phyloP scores from a whole-genome alignment of 495 filamentous ascomycete genomes.

The Chaetomium tenue region DNA sequence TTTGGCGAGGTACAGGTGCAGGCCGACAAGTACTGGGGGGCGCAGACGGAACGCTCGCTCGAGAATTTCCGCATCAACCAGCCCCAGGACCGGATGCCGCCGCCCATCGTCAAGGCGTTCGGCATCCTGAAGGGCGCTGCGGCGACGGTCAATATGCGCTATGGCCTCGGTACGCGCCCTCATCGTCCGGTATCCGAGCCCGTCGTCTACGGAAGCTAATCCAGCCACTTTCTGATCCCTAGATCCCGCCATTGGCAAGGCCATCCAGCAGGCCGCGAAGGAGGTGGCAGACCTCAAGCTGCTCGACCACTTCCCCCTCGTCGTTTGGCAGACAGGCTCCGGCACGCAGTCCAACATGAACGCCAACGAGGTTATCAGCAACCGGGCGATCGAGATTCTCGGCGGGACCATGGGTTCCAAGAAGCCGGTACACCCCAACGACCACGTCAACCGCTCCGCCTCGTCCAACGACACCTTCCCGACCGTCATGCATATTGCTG shows the following conservation, averaged over 20 bases:
- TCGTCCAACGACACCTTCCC: slow-evolving; percentile 99
- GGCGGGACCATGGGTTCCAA: slow-evolving; percentile 92
- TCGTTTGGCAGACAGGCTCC: slow-evolving; percentile 98
- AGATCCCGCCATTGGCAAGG: slow-evolving; percentile 89
- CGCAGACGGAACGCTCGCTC: slow-evolving; percentile 95
- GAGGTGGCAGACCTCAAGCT: slow-evolving; percentile 95
- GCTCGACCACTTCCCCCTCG: slow-evolving; percentile 95
- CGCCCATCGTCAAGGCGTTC: slow-evolving; percentile 86
- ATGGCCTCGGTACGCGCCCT: slow-evolving; percentile 72
- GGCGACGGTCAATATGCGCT: slow-evolving; percentile 93
- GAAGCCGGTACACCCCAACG: slow-evolving; percentile 98
- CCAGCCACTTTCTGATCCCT: slow-evolving; percentile 17
- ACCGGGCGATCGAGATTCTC: slow-evolving; percentile 97
- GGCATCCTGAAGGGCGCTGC: slow-evolving; percentile 97
- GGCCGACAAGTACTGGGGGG: slow-evolving; percentile 97
- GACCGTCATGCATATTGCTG: slow-evolving; percentile 99
- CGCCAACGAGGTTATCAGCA: slow-evolving; percentile 99
- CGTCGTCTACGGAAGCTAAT: slow-evolving; percentile 23
- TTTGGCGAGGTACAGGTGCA: slow-evolving; percentile 95
- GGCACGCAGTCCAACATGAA: slow-evolving; percentile 99
- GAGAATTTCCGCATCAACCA: slow-evolving; percentile 99
- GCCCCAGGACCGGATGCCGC: slow-evolving; percentile 97
- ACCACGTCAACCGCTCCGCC: slow-evolving; percentile 98
- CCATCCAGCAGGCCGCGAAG: slow-evolving; percentile 88
- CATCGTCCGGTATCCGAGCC: slow-evolving; percentile 9